Evolutionary conservation across 139 green algal genomes (phyloP).

Genomic region (Chlamydomonas sp.): DNA sequence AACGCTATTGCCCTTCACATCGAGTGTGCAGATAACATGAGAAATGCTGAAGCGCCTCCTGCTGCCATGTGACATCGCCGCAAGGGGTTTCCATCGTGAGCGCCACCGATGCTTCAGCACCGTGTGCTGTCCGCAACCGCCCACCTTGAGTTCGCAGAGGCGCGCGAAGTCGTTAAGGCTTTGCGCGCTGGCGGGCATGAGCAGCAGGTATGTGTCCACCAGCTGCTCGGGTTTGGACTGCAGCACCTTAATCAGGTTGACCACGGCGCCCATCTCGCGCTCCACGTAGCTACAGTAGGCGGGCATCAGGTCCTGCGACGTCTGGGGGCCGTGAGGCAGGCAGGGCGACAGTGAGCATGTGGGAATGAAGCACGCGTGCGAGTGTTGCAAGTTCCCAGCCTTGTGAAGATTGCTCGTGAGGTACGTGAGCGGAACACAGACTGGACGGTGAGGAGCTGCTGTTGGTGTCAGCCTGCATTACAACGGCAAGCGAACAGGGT

Average conservation of each 20-base stretch:
- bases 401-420: too few relatives aligned
- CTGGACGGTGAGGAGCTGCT: background rate
- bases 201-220: constrained; percentile 70
- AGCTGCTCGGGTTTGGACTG: constrained; percentile 70
- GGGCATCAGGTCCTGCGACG: background rate
- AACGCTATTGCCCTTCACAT: background rate
- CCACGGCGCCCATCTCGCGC: constrained; percentile 63
- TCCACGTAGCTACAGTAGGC: constrained; percentile 66
- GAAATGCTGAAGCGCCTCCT: background rate
- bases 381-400: too few relatives aligned
- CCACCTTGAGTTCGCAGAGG: constrained; percentile 71
- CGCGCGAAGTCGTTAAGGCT: constrained; percentile 52
- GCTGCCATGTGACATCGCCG: background rate
- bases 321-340: too few relatives aligned
- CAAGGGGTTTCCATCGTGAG: background rate
- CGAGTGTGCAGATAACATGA: background rate
- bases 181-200: constrained; percentile 63
- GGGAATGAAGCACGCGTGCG: too few relatives aligned
- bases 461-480: background rate
- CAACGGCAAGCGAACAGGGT: too few relatives aligned
- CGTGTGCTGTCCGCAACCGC: background rate
- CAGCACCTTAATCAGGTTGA: constrained; percentile 61
- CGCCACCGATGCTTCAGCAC: background rate
- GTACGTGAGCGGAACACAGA: background rate
- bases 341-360: too few relatives aligned